A percentile compares a stretch with the other conserved stretches of the same genome.
Evolutionary conservation across 768 basidiomycete genomes (phyloP).

Genomic region (Phylloporus sp.): DNA sequence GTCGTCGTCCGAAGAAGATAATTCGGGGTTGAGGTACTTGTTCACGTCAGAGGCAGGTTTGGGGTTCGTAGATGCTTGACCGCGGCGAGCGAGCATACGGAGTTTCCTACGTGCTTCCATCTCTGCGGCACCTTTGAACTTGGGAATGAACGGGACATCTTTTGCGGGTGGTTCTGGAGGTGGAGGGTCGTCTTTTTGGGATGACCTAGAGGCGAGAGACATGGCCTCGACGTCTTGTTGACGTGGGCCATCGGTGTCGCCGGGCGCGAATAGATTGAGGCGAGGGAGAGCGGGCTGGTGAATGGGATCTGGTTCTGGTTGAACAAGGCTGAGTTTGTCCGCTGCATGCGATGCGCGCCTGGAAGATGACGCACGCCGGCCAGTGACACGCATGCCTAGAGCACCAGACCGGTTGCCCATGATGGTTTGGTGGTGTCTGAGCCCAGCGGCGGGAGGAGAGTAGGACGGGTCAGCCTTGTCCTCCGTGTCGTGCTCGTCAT

Average conservation of each 20-base stretch:
- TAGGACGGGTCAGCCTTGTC: constrained; percentile 8
- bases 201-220: neutral
- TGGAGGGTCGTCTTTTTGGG: constrained; percentile 11
- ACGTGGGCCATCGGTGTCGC: constrained; percentile 10
- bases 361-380: constrained; percentile 52
- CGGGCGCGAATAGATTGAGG: constrained; percentile 2
- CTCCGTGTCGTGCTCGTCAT: constrained; percentile 57
- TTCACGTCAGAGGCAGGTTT: constrained; percentile 22
- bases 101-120: constrained; percentile 72
- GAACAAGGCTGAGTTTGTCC: constrained; percentile 3
- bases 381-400: constrained; percentile 73
- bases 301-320: constrained; percentile 8
- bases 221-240: constrained; percentile 7
- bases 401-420: constrained; percentile 71
- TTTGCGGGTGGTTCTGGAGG: constrained; percentile 41
- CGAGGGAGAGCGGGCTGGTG: constrained; percentile 11
- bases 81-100: constrained; percentile 61
- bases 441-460: constrained; percentile 35
- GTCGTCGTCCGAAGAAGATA: constrained; percentile 51
- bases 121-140: constrained; percentile 80
- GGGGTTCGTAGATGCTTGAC: constrained; percentile 29
- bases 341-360: constrained; percentile 40
- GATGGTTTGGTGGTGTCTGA: constrained; percentile 89
- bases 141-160: constrained; percentile 63
- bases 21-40: constrained; percentile 44